Percentiles rank a stretch among this genome's conserved stretches.
Evolutionary conservation across 371 early-diverging fungal species (phyloP).

Genomic region (Catenaria anguillulae): DNA sequence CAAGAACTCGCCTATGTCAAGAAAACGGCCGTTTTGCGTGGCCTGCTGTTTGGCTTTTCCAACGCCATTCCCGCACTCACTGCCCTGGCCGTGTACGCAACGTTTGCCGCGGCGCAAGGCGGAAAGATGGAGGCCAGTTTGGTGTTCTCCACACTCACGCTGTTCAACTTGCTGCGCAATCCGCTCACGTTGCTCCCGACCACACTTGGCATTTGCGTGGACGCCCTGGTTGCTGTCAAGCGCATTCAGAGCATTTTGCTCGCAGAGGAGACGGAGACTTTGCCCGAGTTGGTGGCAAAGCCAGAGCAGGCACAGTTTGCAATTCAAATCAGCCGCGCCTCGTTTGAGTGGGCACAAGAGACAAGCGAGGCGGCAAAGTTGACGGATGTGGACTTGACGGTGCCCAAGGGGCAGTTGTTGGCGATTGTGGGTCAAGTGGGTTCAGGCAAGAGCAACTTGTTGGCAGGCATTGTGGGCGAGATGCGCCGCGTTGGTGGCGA

Average conservation of each 20-base stretch:
- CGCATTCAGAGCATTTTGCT: slow-evolving; percentile 63
- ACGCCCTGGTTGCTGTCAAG: slow-evolving; percentile 64
- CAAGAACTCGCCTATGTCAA: background rate
- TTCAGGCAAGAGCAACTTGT: slow-evolving; percentile 66
- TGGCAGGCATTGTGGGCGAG: slow-evolving; percentile 76
- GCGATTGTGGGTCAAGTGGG: slow-evolving; percentile 79
- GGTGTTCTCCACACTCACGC: slow-evolving; percentile 74
- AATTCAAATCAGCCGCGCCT: background rate
- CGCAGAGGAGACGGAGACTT: slow-evolving; percentile 51
- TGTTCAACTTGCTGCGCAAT: slow-evolving; percentile 72
- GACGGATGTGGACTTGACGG: slow-evolving; percentile 41
- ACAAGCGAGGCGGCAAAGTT: slow-evolving; percentile 37
- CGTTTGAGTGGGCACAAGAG: slow-evolving; percentile 6
- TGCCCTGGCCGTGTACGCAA: slow-evolving; percentile 62
- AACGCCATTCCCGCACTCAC: slow-evolving; percentile 68
- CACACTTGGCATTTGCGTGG: slow-evolving; percentile 45
- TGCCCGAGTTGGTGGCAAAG: background rate
- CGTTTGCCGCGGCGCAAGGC: slow-evolving; percentile 45
- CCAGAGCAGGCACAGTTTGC: background rate
- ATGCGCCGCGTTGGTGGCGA: too few relatives aligned
- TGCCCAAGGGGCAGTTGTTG: slow-evolving; percentile 45
- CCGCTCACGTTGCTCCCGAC: background rate
- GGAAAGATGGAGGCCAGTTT: slow-evolving; percentile 48
- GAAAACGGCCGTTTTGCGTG: background rate
- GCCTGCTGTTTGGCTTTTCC: background rate